These are phyloP conservation scores for Colletotrichum aenigma DNA, from an alignment of 2,329 filamentous ascomycete species.

Conservation along the genomic window DNA sequence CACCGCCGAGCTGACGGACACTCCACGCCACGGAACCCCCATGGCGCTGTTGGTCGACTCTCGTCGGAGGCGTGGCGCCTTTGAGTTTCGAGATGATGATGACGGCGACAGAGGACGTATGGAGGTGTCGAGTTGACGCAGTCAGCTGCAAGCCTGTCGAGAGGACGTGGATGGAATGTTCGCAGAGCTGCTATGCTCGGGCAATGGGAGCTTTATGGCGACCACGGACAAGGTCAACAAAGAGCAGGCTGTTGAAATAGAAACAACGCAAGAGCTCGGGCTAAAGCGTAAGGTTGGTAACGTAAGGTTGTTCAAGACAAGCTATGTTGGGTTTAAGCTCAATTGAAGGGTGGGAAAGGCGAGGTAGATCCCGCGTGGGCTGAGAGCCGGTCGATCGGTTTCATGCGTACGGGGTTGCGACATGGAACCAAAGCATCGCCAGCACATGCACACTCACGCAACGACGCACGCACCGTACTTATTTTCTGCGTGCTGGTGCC, in stretches of 20 bases:
- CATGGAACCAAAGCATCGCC: constrained; percentile 14
- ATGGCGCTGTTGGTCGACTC: background rate
- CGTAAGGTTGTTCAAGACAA: background rate
- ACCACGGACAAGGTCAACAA: background rate
- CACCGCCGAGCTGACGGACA: constrained; percentile 3
- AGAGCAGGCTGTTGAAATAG: background rate
- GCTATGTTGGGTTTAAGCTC: constrained; percentile 12
- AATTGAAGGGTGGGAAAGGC: background rate
- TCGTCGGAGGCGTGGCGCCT: background rate
- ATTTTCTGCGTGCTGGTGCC: background rate
- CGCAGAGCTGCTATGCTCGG: background rate
- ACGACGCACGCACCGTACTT: background rate
- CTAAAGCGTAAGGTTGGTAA: background rate
- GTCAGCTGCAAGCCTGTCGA: background rate
- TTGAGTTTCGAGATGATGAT: background rate
- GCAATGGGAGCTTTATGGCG: background rate
- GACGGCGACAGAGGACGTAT: background rate
- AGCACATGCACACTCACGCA: background rate
- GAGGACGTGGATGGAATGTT: background rate
- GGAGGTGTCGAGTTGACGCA: background rate
- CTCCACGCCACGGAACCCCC: constrained; percentile 12
- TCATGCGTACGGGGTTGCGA: constrained; percentile 16
- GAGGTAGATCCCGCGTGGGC: constrained; percentile 6
- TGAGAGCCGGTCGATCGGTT: constrained; percentile 2
- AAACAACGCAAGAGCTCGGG: background rate